Evolutionary conservation across 352 stramenopile genomes (phyloP).

Genomic region (Pythium grandisporangium): DNA sequence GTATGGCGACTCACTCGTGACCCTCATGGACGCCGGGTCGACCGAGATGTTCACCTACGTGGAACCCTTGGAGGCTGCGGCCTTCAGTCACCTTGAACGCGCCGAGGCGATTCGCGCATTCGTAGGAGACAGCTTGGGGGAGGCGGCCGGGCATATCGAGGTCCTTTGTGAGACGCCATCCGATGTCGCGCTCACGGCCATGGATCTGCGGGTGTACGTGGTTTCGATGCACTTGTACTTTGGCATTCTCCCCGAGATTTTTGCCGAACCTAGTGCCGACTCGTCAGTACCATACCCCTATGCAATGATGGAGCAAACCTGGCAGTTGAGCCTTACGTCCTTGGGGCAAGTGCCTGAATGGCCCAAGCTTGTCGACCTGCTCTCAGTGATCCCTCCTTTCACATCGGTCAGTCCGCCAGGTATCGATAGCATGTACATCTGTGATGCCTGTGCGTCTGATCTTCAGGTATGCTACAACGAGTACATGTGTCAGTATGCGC

Average conservation of each 20-base stretch:
- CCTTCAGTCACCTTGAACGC: too few species aligned
- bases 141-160: not conserved
- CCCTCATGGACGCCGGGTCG: not conserved
- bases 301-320: not conserved
- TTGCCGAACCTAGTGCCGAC: too few species aligned
- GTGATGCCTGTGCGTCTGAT: not conserved
- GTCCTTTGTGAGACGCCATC: not conserved
- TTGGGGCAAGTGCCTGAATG: not conserved
- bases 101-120: too few species aligned
- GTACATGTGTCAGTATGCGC: not conserved
- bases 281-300: not conserved
- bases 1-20: conserved; percentile 2
- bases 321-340: not conserved
- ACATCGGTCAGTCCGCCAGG: not conserved
- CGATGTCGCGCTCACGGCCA: not conserved
- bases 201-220: not conserved
- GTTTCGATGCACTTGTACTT: conserved; percentile 8
- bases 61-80: too few species aligned
- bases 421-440: not conserved
- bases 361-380: not conserved
- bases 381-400: not conserved
- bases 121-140: not conserved
- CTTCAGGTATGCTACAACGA: conserved; percentile 4
- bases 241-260: conserved; percentile 2
- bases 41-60: conserved; percentile 1